Evolutionary conservation across 306 rosid genomes (phyloP), one percentile per base, ranked within the genome.

Genomic region (cucumber (Cucumis sativus)): DNA sequence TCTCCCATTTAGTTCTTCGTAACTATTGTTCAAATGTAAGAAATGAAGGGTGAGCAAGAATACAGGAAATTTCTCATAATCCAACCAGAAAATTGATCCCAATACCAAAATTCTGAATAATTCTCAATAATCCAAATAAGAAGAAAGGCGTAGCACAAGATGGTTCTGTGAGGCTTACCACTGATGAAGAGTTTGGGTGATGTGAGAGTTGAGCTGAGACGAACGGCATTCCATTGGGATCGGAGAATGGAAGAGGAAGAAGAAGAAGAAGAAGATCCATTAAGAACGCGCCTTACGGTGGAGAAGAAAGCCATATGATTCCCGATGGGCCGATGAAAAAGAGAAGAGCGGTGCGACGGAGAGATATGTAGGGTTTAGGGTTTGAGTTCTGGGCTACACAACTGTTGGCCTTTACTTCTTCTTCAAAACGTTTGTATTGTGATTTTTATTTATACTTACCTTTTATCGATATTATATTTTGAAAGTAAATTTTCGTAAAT

Each of bases 131-230:
- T 37, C 72, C 51, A 58, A 12, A 55, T 56, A 47, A 12, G 18
- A 28, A 10, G 13, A 43, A 45, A 33, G 67, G 51, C 49, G 69
- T 6, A 33, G 4, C 8, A 28, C 40, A 17, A 63, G 45, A n/a
- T 33, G 70, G 7, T 64, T 43, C 16, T 40, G 33, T 5, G 33
- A 77, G 28, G 25, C 80, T 25, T 78, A 92, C 96, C 94, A 78
- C 94, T 90, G 80, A 92, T 75, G 84, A 92, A 92, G 43, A 90
- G 94, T 83, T 86, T 92, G 0, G 94, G 92, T 23, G 90, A 82
- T 23, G 93, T 92, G 84, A 92, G 97, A 80, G 98, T 90, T 65
- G 98, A 86, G 35, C 74, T 75, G 84, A 84, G 84, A 81, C 96
- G 91, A 85, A 82, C 61, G 10, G 84, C 76, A 43, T 76, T 51